Base-by-base conservation (phyloP, 2,329 filamentous ascomycete species). In the Fusarium solani-melongenae region DNA sequence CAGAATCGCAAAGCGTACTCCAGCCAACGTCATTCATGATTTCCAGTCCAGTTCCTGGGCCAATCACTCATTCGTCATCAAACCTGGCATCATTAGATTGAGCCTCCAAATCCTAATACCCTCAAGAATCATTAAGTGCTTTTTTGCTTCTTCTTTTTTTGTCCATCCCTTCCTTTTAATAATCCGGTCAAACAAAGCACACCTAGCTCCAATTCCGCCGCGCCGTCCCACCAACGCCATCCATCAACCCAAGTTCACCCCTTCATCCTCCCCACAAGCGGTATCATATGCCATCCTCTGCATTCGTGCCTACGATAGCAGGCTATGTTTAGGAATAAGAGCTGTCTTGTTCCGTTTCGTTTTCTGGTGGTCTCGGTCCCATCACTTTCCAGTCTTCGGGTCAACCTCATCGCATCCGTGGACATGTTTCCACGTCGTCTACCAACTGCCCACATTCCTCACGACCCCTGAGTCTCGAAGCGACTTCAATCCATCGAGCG, bases 231-330 rank as follows among this genome's bases (percentile, higher is more conserved):
- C 59, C 66, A 74, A 74, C 71, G 72, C 72, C 72, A 31, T 72
- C 65, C 67, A 74, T 68, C 71, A 74, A 69, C 71, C 71, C 59
- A 74, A 73, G 34, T 44, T 72, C 46, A 67, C 61, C 64, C 60
- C 56, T 66, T 53, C 44, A 24, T 72, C 71, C 36, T 67, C 46
- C 57, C 64, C 63, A 56, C 58, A 55, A 67, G 33, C 46, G 44
- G 46, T 33, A 29, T 22, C 14, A 56, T 59, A 39, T 58, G 58
- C 69, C 63, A 34, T 51, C 39, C 41, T 56, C 58, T 61, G 49
- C 59, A 44, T 44, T 44, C 53, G 58, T 55, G 46, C 41, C 65
- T 58, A 63, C 69, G 68, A 65, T 34, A 24, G 59, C 41, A 61
- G 33, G 33, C 55, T 49, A 31, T 60, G 38, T 36, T 41, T 22